Conservation (phyloP, 2,329 filamentous ascomycete genomes). For the Alternaria sp. region DNA sequence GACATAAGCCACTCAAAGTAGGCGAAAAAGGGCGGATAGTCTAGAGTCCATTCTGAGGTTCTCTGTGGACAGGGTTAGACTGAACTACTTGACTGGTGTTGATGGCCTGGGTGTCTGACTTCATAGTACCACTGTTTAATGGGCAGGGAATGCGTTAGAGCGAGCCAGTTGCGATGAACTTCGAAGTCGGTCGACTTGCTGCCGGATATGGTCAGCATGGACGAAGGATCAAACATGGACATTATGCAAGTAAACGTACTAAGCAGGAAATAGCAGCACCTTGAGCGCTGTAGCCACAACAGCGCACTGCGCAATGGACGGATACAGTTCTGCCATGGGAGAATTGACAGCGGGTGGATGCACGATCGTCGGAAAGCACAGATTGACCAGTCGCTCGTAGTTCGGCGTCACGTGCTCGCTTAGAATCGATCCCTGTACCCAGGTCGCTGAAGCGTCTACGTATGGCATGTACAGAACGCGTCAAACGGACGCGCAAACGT, state of each 20-base stretch:
- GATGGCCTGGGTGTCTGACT: constrained; percentile 50
- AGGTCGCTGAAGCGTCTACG: neutral
- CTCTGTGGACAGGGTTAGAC: constrained; percentile 59
- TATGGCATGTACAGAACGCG: constrained; percentile 8
- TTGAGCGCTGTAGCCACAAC: constrained; percentile 89
- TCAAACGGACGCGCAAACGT: constrained; percentile 20
- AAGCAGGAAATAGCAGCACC: constrained; percentile 90
- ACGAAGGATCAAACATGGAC: constrained; percentile 2
- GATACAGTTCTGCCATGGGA: constrained; percentile 80
- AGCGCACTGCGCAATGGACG: constrained; percentile 88
- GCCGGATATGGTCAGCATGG: constrained; percentile 40
- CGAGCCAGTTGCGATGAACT: constrained; percentile 98
- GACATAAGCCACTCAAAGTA: constrained; percentile 95
- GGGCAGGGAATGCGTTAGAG: constrained; percentile 89
- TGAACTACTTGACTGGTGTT: neutral
- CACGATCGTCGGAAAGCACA: constrained; percentile 31
- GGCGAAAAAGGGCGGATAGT: constrained; percentile 98
- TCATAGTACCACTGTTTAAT: constrained; percentile 95
- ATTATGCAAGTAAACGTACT: constrained; percentile 68
- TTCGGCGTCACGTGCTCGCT: constrained; percentile 28
- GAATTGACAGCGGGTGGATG: constrained; percentile 32
- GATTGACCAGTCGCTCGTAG: constrained; percentile 25
- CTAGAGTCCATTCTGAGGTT: constrained; percentile 98
- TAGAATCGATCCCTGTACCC: constrained; percentile 2
- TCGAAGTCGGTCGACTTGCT: constrained; percentile 99